Base-by-base conservation (phyloP, 345 rosid genomes). In the Eucalyptus decipiens region DNA sequence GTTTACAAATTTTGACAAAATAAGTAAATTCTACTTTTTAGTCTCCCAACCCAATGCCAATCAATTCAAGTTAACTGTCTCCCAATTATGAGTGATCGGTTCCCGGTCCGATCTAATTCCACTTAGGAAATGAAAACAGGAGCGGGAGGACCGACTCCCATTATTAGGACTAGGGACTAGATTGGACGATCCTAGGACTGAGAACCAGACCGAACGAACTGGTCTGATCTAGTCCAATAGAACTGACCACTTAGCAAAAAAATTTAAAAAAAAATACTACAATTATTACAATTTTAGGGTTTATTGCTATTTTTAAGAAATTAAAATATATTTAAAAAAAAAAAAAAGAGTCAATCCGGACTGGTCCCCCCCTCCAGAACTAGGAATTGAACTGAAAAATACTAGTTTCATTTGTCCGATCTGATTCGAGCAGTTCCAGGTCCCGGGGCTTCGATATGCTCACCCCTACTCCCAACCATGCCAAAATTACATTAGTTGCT, bases 381-480 rank as follows among this genome's bases (percentile, higher is more conserved):
- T 51, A 51, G 54, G 21, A 51, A 51, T 51, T 0, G 1, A 51
- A 50, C 8, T 0, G n/a, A 3, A 50, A 50, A 50, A 50, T 50
- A 50, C 52, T 16, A 50, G 8, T 50, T 50, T 3, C 52, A 50
- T 50, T 50, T 50, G 18, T 50, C 21, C 18, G 0, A 0, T 17
- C 0, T 17, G 9, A 51, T 51, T 51, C 2, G 2, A 51, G 21
- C 2, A 0, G 0, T 51, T 18, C 9, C 23, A 0, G 0, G 9
- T 51, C 9, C 0, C 0, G 0, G 23, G 9, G 8, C 4, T 18
- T 1, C 1, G 2, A 51, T 17, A 50, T 51, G 4, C 56, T 51
- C 9, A 51, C 56, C 43, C 6, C 2, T 21, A 11, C 3, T 3
- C 81, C 37, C 2, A 10, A 18, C 4, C 4, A 0, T 34, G 14